Percentiles rank a stretch among this genome's conserved stretches.
phyloP scores from a whole-genome alignment of 352 stramenopile genomes.

The Globisporangium megalacanthum region DNA sequence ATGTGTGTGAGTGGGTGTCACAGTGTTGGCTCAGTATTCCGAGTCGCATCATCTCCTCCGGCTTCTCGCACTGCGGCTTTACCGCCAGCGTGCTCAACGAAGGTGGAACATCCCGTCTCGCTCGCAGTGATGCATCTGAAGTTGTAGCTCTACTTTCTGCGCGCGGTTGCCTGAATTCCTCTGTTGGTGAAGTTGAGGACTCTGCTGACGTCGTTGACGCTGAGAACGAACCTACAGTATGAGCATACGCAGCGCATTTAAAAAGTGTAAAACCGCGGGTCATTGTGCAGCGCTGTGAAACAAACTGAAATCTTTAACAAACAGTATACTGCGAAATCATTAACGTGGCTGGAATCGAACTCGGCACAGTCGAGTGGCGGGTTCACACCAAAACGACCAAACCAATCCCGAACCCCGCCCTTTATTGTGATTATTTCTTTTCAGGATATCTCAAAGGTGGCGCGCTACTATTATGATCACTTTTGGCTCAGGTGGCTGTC shows the following conservation, averaged over 20 bases:
- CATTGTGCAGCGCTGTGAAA: background rate
- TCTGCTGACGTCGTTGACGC: slow-evolving; percentile 3
- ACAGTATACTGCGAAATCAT: slow-evolving; percentile 1
- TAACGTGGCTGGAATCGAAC: slow-evolving; percentile 6
- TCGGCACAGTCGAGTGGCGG: slow-evolving; percentile 11
- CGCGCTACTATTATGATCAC: background rate
- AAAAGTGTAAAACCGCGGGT: too few relatives aligned
- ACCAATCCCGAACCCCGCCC: slow-evolving; percentile 7
- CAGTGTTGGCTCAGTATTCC: background rate
- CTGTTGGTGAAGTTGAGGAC: background rate
- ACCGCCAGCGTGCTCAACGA: background rate
- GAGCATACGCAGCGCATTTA: too few relatives aligned
- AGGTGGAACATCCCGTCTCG: too few relatives aligned
- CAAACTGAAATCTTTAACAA: background rate
- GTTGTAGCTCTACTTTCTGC: background rate
- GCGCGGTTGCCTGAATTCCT: background rate
- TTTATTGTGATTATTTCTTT: background rate
- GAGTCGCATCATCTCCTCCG: background rate
- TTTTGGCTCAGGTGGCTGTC: background rate
- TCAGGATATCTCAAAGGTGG: slow-evolving; percentile 1
- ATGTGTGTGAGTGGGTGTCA: background rate
- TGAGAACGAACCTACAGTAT: background rate
- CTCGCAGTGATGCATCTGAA: background rate
- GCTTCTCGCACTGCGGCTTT: slow-evolving; percentile 2
- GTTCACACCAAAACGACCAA: slow-evolving; percentile 11